A percentile compares a stretch with the other conserved stretches of the same genome.
phyloP scores from a whole-genome alignment of 805 yeast genomes.

The Saccharomycopsis sp. region DNA sequence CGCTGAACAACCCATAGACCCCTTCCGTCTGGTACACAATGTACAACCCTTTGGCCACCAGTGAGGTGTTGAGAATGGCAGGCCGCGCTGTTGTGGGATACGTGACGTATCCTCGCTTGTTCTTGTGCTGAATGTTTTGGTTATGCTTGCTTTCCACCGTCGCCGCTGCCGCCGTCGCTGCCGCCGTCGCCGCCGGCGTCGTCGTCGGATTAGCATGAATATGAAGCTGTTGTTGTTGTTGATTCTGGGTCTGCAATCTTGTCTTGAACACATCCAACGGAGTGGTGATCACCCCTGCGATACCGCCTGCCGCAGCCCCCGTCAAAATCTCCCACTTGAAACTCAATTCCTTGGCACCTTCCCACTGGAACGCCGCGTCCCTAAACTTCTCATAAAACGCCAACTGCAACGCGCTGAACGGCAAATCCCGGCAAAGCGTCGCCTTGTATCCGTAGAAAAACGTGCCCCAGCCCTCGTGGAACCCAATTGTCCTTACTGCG shows the following conservation, averaged over 20 bases:
- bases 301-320: conserved; percentile 94
- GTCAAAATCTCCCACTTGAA: conserved; percentile 61
- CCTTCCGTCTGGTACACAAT: conserved; percentile 70
- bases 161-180: background rate
- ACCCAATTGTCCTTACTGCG: conserved; percentile 57
- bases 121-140: too few species aligned
- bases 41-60: conserved; percentile 43
- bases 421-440: conserved; percentile 83
- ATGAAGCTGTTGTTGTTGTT: too few species aligned
- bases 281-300: conserved; percentile 83
- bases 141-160: too few species aligned
- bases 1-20: conserved; percentile 69
- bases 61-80: conserved; percentile 16
- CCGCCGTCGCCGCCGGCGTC: conserved; percentile 8
- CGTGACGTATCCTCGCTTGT: conserved; percentile 7
- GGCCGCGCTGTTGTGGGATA: conserved; percentile 18
- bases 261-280: conserved; percentile 91
- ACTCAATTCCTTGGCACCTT: conserved; percentile 38
- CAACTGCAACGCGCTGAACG: conserved; percentile 92
- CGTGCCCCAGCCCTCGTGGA: conserved; percentile 65
- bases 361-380: conserved; percentile 41
- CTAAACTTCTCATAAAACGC: conserved; percentile 88
- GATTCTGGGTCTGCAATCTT: conserved; percentile 85
- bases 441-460: conserved; percentile 91
- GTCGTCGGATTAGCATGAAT: too few species aligned